A percentile compares a stretch with the other conserved stretches of the same genome.
Evolutionary conservation across 208 protist species (phyloP).

Genomic region (Trypanosoma grayi): DNA sequence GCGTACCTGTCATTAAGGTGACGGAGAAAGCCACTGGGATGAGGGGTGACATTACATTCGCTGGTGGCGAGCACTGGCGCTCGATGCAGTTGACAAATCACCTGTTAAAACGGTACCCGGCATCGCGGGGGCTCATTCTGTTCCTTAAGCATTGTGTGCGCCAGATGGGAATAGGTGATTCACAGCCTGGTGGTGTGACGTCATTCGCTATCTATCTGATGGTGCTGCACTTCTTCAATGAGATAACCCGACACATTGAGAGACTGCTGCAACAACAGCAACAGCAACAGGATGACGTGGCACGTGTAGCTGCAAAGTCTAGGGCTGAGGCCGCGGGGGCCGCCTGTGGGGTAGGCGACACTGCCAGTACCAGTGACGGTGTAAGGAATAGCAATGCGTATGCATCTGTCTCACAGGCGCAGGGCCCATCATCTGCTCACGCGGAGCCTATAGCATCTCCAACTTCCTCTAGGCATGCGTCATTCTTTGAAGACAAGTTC

Average conservation of each 20-base stretch:
- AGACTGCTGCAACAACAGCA: conserved; percentile 32
- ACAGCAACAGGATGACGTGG: conserved; percentile 1
- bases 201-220: conserved; percentile 87
- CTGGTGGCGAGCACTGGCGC: conserved; percentile 82
- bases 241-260: conserved; percentile 38
- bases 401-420: neutral
- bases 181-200: conserved; percentile 66
- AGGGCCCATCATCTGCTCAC: neutral
- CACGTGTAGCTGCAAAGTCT: neutral
- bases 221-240: conserved; percentile 83
- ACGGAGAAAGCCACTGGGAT: conserved; percentile 57
- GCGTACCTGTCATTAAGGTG: conserved; percentile 86
- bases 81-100: conserved; percentile 78
- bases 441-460: neutral
- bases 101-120: conserved; percentile 54
- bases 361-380: conserved; percentile 1
- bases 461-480: neutral
- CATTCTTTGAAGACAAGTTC: conserved; percentile 19
- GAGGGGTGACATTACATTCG: conserved; percentile 81
- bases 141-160: conserved; percentile 84
- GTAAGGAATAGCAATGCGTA: neutral
- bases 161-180: conserved; percentile 62
- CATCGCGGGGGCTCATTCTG: conserved; percentile 67
- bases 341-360: neutral
- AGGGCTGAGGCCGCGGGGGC: neutral